A percentile compares a stretch with the other conserved stretches of the same genome.
Conservation (phyloP, 2,329 filamentous ascomycete species). For the Colletotrichum sp. region DNA sequence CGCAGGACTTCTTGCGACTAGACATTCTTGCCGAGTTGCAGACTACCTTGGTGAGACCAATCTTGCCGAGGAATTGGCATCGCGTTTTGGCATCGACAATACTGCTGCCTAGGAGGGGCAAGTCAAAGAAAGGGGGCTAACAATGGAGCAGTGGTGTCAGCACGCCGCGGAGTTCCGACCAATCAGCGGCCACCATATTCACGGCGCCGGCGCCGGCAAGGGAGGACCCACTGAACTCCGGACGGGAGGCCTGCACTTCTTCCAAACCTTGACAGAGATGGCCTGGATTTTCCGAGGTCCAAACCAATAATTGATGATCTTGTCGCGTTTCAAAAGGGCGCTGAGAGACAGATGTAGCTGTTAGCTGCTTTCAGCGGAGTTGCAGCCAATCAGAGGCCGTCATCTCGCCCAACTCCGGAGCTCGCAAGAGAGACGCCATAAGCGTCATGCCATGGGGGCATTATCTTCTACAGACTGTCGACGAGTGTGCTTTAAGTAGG, state of each 20-base stretch:
- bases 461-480: background rate
- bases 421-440: background rate
- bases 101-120: background rate
- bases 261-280: background rate
- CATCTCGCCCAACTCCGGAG: background rate
- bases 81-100: background rate
- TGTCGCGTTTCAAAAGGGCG: background rate
- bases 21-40: no score
- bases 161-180: background rate
- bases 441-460: background rate
- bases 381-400: background rate
- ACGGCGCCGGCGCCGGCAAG: background rate
- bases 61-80: no score
- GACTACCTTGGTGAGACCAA: no score
- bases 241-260: background rate
- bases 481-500: background rate
- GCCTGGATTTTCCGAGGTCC: background rate
- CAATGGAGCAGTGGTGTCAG: background rate
- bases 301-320: accelerated
- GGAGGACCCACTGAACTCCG: background rate
- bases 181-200: background rate
- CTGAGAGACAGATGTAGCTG: background rate
- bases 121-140: background rate
- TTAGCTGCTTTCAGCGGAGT: background rate
- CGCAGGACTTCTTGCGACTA: slow-evolving; percentile 26